A percentile compares a stretch with the other conserved stretches of the same genome.
These are phyloP conservation scores for Fomitopsis pulvina DNA, from an alignment of 768 basidiomycete genomes.

Conservation along the genomic window DNA sequence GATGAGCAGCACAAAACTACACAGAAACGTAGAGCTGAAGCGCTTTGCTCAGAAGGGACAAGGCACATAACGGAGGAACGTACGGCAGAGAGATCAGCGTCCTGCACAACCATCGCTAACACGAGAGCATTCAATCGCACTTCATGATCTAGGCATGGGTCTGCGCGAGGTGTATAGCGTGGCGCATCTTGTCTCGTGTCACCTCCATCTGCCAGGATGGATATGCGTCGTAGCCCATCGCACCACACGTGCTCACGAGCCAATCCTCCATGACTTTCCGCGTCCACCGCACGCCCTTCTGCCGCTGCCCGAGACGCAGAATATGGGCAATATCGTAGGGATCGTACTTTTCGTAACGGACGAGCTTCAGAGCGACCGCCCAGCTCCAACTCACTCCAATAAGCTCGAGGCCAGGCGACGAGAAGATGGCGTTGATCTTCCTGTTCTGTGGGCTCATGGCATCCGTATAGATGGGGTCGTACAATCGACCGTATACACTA, in stretches of 20 bases:
- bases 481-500: slow-evolving; percentile 21
- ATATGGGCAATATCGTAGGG: slow-evolving; percentile 62
- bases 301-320: slow-evolving; percentile 50
- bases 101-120: neutral
- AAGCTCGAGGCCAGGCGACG: slow-evolving; percentile 44
- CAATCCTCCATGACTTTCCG: slow-evolving; percentile 46
- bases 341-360: slow-evolving; percentile 58
- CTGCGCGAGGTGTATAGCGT: slow-evolving; percentile 36
- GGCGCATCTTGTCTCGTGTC: slow-evolving; percentile 43
- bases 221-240: slow-evolving; percentile 55
- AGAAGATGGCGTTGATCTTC: slow-evolving; percentile 49
- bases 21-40: neutral
- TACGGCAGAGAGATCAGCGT: neutral
- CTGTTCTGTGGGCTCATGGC: slow-evolving; percentile 46
- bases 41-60: neutral
- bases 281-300: slow-evolving; percentile 51
- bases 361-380: slow-evolving; percentile 68
- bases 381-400: slow-evolving; percentile 66
- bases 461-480: slow-evolving; percentile 58
- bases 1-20: neutral
- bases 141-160: neutral
- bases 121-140: neutral
- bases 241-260: slow-evolving; percentile 51
- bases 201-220: slow-evolving; percentile 36
- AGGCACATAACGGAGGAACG: too few relatives aligned